Evolutionary conservation across 768 basidiomycete genomes (phyloP), one percentile per base, ranked within the genome.

Genomic region (Naganishia randhawae): DNA sequence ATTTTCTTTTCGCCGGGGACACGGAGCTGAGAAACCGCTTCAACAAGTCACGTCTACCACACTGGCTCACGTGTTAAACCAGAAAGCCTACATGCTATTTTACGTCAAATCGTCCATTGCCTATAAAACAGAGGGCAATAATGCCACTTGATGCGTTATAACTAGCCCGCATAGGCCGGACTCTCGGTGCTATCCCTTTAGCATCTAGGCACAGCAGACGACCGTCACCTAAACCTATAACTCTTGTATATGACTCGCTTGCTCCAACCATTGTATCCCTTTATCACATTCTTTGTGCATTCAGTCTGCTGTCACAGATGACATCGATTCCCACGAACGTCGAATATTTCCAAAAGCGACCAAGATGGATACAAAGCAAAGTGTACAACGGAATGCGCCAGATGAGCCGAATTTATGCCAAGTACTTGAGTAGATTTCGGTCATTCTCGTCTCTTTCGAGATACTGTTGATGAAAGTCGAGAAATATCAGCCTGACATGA

Each of bases 61-160:
- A 29, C 83, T 93, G 25, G 83, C 84, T 9, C 84, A 84, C 0
- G 89, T 88, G 65, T 83, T 93, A 48, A 81, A 78, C 55, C 91
- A 91, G 22, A 84, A 86, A 55, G 88, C 91, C 6, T 95, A 95
- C 79, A 94, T 95, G 92, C 91, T 91, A 71, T 93, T 94, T 81
- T 96, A 95, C 76, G 90, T 92, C 69, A 94, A 94, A 79, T 35
- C 29, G 3, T 70, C 69, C 7, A 27, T 70, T 8, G 45, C 69
- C 19, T 70, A 39, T 37, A 1, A 29, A 7, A 41, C 57, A 9
- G 37, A 61, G 11, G 57, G 19, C 2, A 19, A 37, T 6, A 61
- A 42, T 13, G 45, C 45, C 11, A 22, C 45, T 1, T 48, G 45
- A 48, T 48, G n/a, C 41, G 19, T 8, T 19, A 42, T n/a, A n/a